A percentile compares a stretch with the other conserved stretches of the same genome.
phyloP scores from a whole-genome alignment of 768 basidiomycete genomes.

The Paxillus rubicundulus region DNA sequence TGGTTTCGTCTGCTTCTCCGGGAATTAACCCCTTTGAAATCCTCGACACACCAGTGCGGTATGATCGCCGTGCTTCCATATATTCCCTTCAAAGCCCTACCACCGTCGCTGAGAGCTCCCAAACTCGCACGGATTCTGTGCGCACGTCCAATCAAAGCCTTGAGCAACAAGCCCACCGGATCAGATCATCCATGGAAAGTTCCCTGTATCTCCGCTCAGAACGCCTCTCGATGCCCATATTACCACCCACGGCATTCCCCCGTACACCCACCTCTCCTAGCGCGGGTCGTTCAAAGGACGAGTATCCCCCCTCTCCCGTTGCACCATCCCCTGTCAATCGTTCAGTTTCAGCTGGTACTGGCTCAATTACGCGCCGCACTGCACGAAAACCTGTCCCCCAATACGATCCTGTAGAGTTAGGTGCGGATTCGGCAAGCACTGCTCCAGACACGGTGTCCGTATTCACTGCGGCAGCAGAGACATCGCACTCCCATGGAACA shows the following conservation, averaged over 20 bases:
- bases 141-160: constrained; percentile 18
- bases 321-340: constrained; percentile 22
- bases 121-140: constrained; percentile 7
- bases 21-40: constrained; percentile 19
- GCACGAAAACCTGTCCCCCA: constrained; percentile 58
- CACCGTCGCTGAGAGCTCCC: constrained; percentile 1
- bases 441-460: constrained; percentile 20
- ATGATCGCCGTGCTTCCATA: constrained; percentile 18
- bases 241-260: constrained; percentile 15
- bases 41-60: constrained; percentile 15
- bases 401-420: constrained; percentile 38
- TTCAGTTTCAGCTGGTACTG: constrained; percentile 25
- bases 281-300: constrained; percentile 20
- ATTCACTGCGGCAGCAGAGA: constrained; percentile 20
- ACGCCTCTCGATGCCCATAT: constrained; percentile 29
- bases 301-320: constrained; percentile 30
- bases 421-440: constrained; percentile 13
- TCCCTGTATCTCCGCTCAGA: constrained; percentile 24
- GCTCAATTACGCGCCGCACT: constrained; percentile 30
- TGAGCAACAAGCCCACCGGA: constrained; percentile 31
- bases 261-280: constrained; percentile 16
- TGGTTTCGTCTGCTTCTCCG: constrained; percentile 11
- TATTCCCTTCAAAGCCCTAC: constrained; percentile 16
- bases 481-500: constrained; percentile 29
- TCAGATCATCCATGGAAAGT: constrained; percentile 32